Base-by-base conservation (phyloP, 805 yeast species). In the Wickerhamomyces xylosicus region DNA sequence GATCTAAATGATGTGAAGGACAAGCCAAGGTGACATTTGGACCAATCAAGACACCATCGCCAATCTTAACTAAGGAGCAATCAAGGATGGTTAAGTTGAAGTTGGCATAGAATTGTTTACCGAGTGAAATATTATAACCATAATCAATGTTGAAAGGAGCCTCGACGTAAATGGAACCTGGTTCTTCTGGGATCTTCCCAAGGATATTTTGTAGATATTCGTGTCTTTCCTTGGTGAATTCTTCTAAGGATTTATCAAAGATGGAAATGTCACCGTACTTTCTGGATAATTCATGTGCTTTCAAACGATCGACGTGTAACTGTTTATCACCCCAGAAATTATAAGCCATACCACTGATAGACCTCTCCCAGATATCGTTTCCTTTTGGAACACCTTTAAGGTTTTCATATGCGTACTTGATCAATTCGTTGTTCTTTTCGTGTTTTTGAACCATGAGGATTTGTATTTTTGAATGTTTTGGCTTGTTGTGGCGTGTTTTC, bases 61-160 rank as follows among this genome's bases (percentile, higher is more conserved):
- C 89, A 41, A 82, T 67, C 15, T 59, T 68, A 31, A 82, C 74
- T 31, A 76, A 47, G 0, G 80, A 67, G 46, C 78, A 71, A 54
- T 82, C 89, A 33, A 82, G 59, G 36, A 79, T 58, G 1, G 58
- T 53, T 15, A 58, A 40, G 42, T 74, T 74, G 67, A 72, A 76
- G 57, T 82, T 82, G 28, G 72, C 64, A 50, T 76, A 81, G 54
- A 77, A 73, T 21, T 60, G 54, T 41, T 76, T 69, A 2, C 86
- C 89, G 15, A 79, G 46, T 14, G 53, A 55, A 29, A 71, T 61
- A 56, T 81, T 82, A 54, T 63, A 71, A 0, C 89, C 90, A 50
- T 79, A 81, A 54, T 82, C 89, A 33, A 77, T 72, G 43, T 45
- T 61, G 48, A 74, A 69, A 5, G 85, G 85, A 2, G 78, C 68